Conservation (phyloP, 1,139 yeast species). For the Candida anutae region DNA sequence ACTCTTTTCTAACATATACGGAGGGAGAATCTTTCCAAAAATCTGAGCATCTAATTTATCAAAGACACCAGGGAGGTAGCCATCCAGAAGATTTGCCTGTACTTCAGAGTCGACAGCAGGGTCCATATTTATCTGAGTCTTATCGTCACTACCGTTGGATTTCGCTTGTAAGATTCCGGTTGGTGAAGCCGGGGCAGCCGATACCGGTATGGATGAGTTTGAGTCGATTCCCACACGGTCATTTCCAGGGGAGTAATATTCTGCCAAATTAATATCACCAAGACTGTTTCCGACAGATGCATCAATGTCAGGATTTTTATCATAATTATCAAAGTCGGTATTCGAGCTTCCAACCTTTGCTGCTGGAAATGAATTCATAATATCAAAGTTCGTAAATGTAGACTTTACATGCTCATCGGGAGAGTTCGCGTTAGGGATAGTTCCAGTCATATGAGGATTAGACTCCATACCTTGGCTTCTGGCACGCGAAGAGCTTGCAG, state of each 20-base stretch:
- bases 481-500: conserved; percentile 35
- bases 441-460: neutral
- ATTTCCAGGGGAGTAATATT: neutral
- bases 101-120: neutral
- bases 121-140: neutral
- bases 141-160: neutral
- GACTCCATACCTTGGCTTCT: conserved; percentile 1
- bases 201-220: no score
- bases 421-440: conserved; percentile 1
- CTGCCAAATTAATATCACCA: conserved; percentile 1
- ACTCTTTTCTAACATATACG: conserved; percentile 57
- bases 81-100: conserved; percentile 1
- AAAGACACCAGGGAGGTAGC: conserved; percentile 71
- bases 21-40: conserved; percentile 77
- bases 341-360: no score
- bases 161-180: neutral
- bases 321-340: neutral
- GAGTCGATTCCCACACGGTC: no score
- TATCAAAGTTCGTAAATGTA: conserved; percentile 28
- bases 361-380: conserved; percentile 16
- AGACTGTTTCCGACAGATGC: conserved; percentile 9
- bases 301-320: neutral
- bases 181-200: neutral
- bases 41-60: conserved; percentile 78
- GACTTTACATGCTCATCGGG: conserved; percentile 14